These are phyloP conservation scores for Selaginella tamariscina DNA, from an alignment of 75 land plant genomes.

Conservation along the genomic window DNA sequence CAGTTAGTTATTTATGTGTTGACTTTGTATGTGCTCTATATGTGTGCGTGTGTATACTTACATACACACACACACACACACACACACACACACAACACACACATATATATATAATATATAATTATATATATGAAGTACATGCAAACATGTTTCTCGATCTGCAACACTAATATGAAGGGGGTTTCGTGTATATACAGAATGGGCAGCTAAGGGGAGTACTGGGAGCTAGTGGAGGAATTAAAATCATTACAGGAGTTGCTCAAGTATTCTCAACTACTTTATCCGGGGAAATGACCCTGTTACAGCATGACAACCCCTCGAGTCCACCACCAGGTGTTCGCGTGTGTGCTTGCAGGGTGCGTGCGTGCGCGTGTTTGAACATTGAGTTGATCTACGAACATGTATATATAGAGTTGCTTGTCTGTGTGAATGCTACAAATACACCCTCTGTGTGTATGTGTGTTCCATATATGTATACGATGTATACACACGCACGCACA, in stretches of 20 bases:
- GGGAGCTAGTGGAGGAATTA: conserved; percentile 76
- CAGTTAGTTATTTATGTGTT: too few relatives aligned
- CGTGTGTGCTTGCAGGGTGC: background rate
- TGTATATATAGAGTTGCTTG: background rate
- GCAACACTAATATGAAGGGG: too few relatives aligned
- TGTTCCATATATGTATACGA: too few relatives aligned
- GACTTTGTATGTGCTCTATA: too few relatives aligned
- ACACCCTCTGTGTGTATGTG: conserved; percentile 12
- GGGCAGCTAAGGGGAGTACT: conserved; percentile 54
- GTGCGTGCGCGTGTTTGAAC: background rate
- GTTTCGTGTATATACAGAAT: too few relatives aligned
- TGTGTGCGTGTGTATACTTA: too few relatives aligned
- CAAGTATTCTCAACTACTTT: conserved; percentile 77
- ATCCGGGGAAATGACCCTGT: conserved; percentile 44
- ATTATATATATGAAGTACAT: too few relatives aligned
- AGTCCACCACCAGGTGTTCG: conserved; percentile 65
- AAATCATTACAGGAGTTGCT: conserved; percentile 56
- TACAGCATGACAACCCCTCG: conserved; percentile 50
- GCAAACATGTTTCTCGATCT: too few relatives aligned
- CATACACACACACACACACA: too few relatives aligned
- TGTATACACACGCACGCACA: too few relatives aligned
- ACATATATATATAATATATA: too few relatives aligned
- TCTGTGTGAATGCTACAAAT: background rate
- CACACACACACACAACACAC: too few relatives aligned
- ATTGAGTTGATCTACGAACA: background rate